phyloP scores from a whole-genome alignment of 169 alveolate genomes.

The Plasmodium yoelii region DNA sequence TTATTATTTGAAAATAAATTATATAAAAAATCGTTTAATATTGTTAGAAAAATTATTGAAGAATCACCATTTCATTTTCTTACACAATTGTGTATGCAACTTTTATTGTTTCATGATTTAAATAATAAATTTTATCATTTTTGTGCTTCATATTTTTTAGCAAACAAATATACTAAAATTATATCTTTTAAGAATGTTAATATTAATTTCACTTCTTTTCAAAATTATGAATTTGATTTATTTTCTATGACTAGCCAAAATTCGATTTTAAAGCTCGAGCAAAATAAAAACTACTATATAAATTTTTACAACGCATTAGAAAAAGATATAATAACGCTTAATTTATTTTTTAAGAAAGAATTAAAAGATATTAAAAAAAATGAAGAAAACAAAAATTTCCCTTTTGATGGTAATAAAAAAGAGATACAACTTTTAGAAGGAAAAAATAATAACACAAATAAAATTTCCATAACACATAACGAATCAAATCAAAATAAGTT shows the following conservation, averaged over 20 bases:
- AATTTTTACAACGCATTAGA: conserved; percentile 18
- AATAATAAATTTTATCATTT: conserved; percentile 65
- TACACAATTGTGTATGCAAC: conserved; percentile 62
- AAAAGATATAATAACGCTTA: conserved; percentile 4
- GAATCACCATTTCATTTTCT: conserved; percentile 18
- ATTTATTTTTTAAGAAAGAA: neutral
- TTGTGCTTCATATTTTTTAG: conserved; percentile 42
- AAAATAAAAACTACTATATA: conserved; percentile 8
- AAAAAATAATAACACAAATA: too few species aligned
- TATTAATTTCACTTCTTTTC: conserved; percentile 16
- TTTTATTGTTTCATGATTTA: conserved; percentile 22
- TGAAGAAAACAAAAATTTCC: neutral
- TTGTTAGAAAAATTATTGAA: conserved; percentile 43
- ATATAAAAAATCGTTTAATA: conserved; percentile 37
- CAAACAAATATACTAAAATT: conserved; percentile 31
- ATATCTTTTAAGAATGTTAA: conserved; percentile 47
- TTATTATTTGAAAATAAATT: conserved; percentile 50
- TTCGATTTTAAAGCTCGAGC: conserved; percentile 33
- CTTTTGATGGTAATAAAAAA: neutral
- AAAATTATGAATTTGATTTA: conserved; percentile 29
- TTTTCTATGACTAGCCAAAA: conserved; percentile 12
- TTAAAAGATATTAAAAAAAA: neutral
- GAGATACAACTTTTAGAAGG: neutral
- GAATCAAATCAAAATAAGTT: too few species aligned
- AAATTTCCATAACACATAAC: too few species aligned